Evolutionary conservation across 805 yeast genomes (phyloP).

Genomic region (Candida saitoana): DNA sequence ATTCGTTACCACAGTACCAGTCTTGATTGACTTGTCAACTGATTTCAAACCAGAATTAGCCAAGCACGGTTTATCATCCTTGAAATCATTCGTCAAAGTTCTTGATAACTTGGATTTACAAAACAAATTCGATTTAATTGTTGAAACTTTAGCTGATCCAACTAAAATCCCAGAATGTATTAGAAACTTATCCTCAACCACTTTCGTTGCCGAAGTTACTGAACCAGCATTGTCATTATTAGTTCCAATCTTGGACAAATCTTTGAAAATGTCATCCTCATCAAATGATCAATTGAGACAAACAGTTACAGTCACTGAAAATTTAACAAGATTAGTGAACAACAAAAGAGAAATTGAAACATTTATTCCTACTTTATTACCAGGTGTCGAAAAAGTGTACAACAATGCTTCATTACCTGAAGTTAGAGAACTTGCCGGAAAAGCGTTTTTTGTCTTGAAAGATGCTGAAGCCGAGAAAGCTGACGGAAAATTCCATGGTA

Average conservation of each 20-base stretch:
- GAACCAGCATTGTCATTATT: constrained; percentile 88
- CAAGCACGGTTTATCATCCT: constrained; percentile 69
- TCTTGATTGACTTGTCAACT: constrained; percentile 82
- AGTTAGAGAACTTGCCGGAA: constrained; percentile 87
- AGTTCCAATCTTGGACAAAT: constrained; percentile 89
- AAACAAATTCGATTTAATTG: constrained; percentile 77
- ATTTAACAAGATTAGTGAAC: constrained; percentile 90
- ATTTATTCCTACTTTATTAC: constrained; percentile 79
- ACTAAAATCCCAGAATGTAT: constrained; percentile 83
- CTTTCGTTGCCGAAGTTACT: constrained; percentile 97
- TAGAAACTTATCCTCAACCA: constrained; percentile 84
- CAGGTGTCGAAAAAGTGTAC: constrained; percentile 87
- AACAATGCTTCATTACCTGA: constrained; percentile 92
- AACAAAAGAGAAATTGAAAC: constrained; percentile 87
- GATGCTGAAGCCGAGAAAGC: constrained; percentile 71
- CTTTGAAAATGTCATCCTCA: constrained; percentile 79
- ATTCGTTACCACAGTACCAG: constrained; percentile 76
- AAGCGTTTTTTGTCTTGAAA: constrained; percentile 76
- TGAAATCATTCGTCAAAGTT: constrained; percentile 69
- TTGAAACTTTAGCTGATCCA: constrained; percentile 88
- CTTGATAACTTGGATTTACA: constrained; percentile 90
- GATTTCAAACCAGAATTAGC: constrained; percentile 97
- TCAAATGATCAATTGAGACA: constrained; percentile 96
- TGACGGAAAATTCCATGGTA: constrained; percentile 74
- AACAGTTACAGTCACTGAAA: constrained; percentile 93